phyloP scores from a whole-genome alignment of 768 basidiomycete species.

The Tricholoma sp. region DNA sequence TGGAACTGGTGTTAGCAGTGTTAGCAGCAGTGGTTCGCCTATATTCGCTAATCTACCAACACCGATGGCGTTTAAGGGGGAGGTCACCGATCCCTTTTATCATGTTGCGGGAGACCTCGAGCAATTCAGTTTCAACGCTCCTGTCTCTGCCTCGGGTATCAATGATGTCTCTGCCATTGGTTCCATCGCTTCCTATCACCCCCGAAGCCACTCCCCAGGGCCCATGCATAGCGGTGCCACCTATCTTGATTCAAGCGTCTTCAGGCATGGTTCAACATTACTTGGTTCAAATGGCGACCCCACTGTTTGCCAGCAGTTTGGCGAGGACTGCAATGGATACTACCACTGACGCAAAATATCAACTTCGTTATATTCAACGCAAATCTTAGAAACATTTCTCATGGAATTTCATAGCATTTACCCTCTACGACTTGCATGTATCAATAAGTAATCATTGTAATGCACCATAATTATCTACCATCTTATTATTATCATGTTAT shows the following conservation, averaged over 20 bases:
- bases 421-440: constrained; percentile 6
- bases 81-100: constrained; percentile 37
- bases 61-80: constrained; percentile 27
- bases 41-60: constrained; percentile 32
- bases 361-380: constrained; percentile 4
- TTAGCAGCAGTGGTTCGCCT: constrained; percentile 37
- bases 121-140: constrained; percentile 46
- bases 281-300: constrained; percentile 29
- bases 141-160: constrained; percentile 23
- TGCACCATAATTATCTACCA: background rate
- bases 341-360: constrained; percentile 25
- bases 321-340: constrained; percentile 33
- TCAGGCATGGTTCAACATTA: constrained; percentile 22
- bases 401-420: constrained; percentile 4
- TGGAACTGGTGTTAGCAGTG: constrained; percentile 32
- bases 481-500: background rate
- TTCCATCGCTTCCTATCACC: constrained; percentile 23
- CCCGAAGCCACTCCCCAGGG: constrained; percentile 20
- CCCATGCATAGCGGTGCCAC: constrained; percentile 16
- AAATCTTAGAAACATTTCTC: background rate
- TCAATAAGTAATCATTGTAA: background rate
- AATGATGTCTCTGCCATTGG: constrained; percentile 24
- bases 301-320: constrained; percentile 40
- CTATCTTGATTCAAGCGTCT: constrained; percentile 18
- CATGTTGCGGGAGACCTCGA: constrained; percentile 39